Evolutionary conservation across 768 basidiomycete species (phyloP).

Genomic region (Xerocomus spinulosus): DNA sequence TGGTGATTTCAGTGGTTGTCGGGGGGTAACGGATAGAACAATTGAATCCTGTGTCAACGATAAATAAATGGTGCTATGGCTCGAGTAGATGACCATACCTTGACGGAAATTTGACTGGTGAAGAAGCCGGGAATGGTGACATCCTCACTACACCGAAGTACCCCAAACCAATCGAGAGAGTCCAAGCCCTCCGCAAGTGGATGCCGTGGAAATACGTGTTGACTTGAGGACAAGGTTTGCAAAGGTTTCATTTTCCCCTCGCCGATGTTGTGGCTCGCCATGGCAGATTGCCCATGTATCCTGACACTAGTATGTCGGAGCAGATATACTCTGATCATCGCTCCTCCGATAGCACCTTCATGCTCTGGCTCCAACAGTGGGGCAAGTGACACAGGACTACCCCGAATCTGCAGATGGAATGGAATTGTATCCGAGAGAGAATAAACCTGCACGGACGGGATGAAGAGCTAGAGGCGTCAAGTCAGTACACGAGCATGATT

Average conservation of each 20-base stretch:
- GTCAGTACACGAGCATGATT: not conserved
- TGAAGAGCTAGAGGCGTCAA: constrained; percentile 43
- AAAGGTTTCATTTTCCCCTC: constrained; percentile 48
- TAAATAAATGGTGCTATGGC: not conserved
- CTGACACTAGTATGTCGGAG: constrained; percentile 45
- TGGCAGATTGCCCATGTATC: constrained; percentile 20
- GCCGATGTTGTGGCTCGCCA: constrained; percentile 33
- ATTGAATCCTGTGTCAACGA: constrained; percentile 51
- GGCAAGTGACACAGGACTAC: constrained; percentile 40
- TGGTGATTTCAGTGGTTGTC: constrained; percentile 34
- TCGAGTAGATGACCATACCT: constrained; percentile 34
- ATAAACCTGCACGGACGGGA: constrained; percentile 54
- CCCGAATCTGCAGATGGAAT: constrained; percentile 60
- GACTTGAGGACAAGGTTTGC: constrained; percentile 31
- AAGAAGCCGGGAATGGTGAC: constrained; percentile 44
- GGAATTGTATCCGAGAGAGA: constrained; percentile 54
- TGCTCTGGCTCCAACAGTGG: constrained; percentile 36
- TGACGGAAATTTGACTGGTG: constrained; percentile 43
- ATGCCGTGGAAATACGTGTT: constrained; percentile 1
- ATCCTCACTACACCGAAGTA: constrained; percentile 37
- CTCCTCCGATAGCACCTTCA: constrained; percentile 5
- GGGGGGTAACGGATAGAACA: constrained; percentile 44
- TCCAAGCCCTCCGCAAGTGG: constrained; percentile 29
- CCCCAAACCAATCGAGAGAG: constrained; percentile 61
- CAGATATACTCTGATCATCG: constrained; percentile 45